Evolutionary conservation across 2,329 filamentous ascomycete species (phyloP), one percentile per base, ranked within the genome.

Genomic region (Chaetomium sp.): DNA sequence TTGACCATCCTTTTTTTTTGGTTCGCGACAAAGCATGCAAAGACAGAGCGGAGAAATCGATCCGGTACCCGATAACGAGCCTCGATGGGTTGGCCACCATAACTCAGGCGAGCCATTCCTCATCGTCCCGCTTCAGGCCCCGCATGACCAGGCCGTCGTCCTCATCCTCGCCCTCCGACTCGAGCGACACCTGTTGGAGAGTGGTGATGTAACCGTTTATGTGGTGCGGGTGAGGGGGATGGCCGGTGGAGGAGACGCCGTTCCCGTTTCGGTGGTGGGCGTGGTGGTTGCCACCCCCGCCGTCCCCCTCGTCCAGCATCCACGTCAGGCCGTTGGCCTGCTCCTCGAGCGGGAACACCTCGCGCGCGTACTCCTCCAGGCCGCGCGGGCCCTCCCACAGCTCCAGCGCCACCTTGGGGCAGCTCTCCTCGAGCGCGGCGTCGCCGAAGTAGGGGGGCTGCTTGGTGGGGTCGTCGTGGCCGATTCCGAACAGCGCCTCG

Each of bases 311-410:
- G 4, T 85, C 82, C 51, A 84, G 74, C 94, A 97, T 98, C 95
- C 95, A 99, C 19, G 90, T 92, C 73, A 95, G 80, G 5, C 94
- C 94, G 75, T 98, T 98, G 35, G 93, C 92, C 71, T 93, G 90
- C 78, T 99, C 95, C 77, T 99, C 95, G 13, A 97, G 84, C 0
- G 92, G 92, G 72, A 98, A 98, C 31, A 96, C 93, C 75, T 98
- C 95, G 57, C 91, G 85, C 1, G 94, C 94, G 75, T 98, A 99
- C 77, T 98, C 95, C 75, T 97, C 93, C 70, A 98, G 85, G 33
- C 92, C 91, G 62, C 95, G 85, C 70, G 92, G 92, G 4, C 93
- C 95, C 74, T 96, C 92, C 95, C 95, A 98, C 27, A 99, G 80
- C 71, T 90, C 85, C 67, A 94, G 81, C 0, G 93, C 91, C 70